A percentile compares a stretch with the other conserved stretches of the same genome.
Evolutionary conservation across 1,284 basidiomycete genomes (phyloP).

Genomic region (Clitocybe nebularis): DNA sequence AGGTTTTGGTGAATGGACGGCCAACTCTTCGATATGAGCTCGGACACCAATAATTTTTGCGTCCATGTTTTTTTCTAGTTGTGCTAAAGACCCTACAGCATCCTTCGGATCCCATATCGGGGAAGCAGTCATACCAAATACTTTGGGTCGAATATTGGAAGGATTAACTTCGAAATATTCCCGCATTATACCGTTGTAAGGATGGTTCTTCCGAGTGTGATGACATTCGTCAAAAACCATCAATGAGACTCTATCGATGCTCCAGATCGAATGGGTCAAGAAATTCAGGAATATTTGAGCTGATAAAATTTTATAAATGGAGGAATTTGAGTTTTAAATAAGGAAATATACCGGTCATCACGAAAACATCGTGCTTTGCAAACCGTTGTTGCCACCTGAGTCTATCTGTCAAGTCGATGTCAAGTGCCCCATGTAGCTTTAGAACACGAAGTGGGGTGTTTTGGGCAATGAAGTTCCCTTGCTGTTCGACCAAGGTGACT

Average conservation of each 20-base stretch:
- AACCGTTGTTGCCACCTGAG: conserved; percentile 63
- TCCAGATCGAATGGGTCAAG: conserved; percentile 76
- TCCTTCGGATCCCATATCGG: conserved; percentile 76
- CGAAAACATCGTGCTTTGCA: conserved; percentile 63
- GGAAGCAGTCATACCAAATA: conserved; percentile 89
- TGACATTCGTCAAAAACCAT: conserved; percentile 84
- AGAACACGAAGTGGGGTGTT: conserved; percentile 63
- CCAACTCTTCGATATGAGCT: conserved; percentile 61
- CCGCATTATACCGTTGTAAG: conserved; percentile 77
- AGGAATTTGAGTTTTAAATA: not conserved
- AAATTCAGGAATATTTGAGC: conserved; percentile 80
- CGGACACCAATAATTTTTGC: conserved; percentile 71
- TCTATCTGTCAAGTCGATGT: conserved; percentile 66
- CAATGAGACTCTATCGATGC: conserved; percentile 64
- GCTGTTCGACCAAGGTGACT: conserved; percentile 79
- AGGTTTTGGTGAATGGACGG: conserved; percentile 58
- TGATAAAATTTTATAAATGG: conserved; percentile 23
- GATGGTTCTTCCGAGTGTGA: conserved; percentile 74
- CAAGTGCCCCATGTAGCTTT: conserved; percentile 64
- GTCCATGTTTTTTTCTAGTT: conserved; percentile 70
- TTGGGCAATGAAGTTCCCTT: conserved; percentile 62
- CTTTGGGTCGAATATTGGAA: conserved; percentile 54
- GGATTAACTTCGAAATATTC: conserved; percentile 60
- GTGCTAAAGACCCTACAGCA: conserved; percentile 50
- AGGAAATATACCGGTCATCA: conserved; percentile 67